Evolutionary conservation across 2,329 filamentous ascomycete genomes (phyloP).

Genomic region (Diaporthe australafricana): DNA sequence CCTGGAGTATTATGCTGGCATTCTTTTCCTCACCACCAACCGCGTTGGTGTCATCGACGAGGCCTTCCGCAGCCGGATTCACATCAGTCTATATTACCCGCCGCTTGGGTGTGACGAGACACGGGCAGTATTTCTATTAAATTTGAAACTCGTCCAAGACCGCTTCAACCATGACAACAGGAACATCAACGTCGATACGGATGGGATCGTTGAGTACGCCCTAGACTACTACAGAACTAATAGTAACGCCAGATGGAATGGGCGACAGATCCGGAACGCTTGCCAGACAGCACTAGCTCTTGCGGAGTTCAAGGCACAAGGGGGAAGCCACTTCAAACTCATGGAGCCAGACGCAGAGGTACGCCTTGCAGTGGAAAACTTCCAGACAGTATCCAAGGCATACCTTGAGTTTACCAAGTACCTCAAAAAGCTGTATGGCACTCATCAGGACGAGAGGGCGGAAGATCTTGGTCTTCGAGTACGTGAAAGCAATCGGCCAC

Average conservation of each 20-base stretch:
- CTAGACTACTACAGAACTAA: not conserved
- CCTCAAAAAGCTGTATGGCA: not conserved
- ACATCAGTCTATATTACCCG: constrained; percentile 60
- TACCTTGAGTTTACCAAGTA: constrained; percentile 27
- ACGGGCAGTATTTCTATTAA: constrained; percentile 56
- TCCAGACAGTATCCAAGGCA: constrained; percentile 9
- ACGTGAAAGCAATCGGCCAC: not conserved
- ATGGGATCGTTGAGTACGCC: not conserved
- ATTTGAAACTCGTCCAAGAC: constrained; percentile 46
- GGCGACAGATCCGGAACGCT: constrained; percentile 34
- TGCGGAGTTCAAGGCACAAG: constrained; percentile 37
- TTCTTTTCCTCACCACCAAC: constrained; percentile 64
- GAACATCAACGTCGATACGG: not conserved
- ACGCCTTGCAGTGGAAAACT: not conserved
- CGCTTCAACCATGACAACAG: not conserved
- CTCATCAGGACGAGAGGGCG: not conserved
- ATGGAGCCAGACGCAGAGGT: not conserved
- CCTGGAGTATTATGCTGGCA: constrained; percentile 56
- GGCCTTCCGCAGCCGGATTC: constrained; percentile 61
- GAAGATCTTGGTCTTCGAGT: not conserved
- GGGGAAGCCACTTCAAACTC: not conserved
- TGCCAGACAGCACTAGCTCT: constrained; percentile 32
- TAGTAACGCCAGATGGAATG: constrained; percentile 19
- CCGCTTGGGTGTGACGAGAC: constrained; percentile 54
- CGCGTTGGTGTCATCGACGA: constrained; percentile 59